phyloP scores from a whole-genome alignment of 768 basidiomycete species.

The Tulasnella sp. region DNA sequence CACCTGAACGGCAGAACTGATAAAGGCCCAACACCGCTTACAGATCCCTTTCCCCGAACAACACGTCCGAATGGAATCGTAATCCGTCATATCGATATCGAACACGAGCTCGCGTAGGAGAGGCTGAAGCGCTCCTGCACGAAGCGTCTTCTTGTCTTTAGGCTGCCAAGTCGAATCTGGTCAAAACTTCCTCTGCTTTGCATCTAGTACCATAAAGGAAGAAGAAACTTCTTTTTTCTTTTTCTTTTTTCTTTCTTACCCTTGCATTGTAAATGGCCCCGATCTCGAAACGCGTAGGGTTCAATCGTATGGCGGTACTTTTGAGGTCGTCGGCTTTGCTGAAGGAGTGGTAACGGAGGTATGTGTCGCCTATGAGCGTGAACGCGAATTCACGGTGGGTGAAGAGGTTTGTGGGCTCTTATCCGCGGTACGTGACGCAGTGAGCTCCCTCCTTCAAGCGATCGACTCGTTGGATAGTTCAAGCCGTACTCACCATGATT shows the following conservation, averaged over 20 bases:
- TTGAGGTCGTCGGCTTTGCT: constrained; percentile 77
- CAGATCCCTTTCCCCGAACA: constrained; percentile 89
- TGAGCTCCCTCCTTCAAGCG: not conserved
- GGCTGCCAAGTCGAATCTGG: constrained; percentile 42
- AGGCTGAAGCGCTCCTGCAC: constrained; percentile 57
- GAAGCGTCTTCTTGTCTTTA: constrained; percentile 74
- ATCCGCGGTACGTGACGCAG: not conserved
- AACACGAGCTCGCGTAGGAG: constrained; percentile 87
- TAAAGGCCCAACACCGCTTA: constrained; percentile 87
- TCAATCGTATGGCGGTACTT: constrained; percentile 70
- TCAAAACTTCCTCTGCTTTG: not conserved
- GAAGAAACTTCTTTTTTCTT: not conserved
- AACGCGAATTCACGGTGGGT: constrained; percentile 94
- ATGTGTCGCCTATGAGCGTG: constrained; percentile 81
- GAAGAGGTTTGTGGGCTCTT: constrained; percentile 46
- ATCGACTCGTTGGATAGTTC: not conserved
- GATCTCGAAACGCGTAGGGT: constrained; percentile 92
- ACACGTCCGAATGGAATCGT: constrained; percentile 90
- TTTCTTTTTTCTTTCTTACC: constrained; percentile 54
- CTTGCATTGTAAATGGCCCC: constrained; percentile 84
- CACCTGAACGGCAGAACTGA: constrained; percentile 81
- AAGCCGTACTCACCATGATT: constrained; percentile 37
- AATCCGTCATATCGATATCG: constrained; percentile 99
- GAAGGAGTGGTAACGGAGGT: constrained; percentile 93
- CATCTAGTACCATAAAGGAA: not conserved